These are phyloP conservation scores for Combretum micranthum DNA, from an alignment of 345 rosid species.

Conservation along the genomic window DNA sequence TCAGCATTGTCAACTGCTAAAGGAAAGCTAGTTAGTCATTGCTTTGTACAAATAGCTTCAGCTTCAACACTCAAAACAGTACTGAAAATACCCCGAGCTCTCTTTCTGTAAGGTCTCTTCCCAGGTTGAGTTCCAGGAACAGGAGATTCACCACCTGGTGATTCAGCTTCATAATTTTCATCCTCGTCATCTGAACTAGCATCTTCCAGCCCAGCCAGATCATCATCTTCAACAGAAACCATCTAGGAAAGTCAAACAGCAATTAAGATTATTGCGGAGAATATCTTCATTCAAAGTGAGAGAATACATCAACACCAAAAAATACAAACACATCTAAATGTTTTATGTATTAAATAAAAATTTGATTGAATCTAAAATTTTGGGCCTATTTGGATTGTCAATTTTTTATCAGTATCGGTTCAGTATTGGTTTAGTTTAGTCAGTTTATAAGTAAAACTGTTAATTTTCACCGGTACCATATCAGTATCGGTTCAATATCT, in stretches of 20 bases:
- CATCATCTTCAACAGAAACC: constrained; percentile 97
- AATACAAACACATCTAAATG: too few species aligned
- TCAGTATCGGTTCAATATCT: too few species aligned
- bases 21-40: neutral
- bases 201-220: constrained; percentile 98
- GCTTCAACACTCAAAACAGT: constrained; percentile 2
- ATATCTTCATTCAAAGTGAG: too few species aligned
- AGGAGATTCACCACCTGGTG: constrained; percentile 73
- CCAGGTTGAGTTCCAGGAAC: constrained; percentile 66
- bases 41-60: neutral
- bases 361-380: too few species aligned
- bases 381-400: too few species aligned
- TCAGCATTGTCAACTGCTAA: constrained; percentile 58
- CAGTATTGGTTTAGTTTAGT: too few species aligned
- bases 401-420: too few species aligned
- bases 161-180: constrained; percentile 92
- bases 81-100: constrained; percentile 55
- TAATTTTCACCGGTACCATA: too few species aligned
- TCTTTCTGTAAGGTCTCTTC: constrained; percentile 69
- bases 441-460: too few species aligned
- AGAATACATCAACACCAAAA: too few species aligned
- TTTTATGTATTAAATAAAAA: too few species aligned
- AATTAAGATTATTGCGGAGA: neutral
- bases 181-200: constrained; percentile 94
- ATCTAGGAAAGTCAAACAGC: constrained; percentile 41